Evolutionary conservation across 306 rosid genomes (phyloP).

Genomic region (Echinosophora koreensis): DNA sequence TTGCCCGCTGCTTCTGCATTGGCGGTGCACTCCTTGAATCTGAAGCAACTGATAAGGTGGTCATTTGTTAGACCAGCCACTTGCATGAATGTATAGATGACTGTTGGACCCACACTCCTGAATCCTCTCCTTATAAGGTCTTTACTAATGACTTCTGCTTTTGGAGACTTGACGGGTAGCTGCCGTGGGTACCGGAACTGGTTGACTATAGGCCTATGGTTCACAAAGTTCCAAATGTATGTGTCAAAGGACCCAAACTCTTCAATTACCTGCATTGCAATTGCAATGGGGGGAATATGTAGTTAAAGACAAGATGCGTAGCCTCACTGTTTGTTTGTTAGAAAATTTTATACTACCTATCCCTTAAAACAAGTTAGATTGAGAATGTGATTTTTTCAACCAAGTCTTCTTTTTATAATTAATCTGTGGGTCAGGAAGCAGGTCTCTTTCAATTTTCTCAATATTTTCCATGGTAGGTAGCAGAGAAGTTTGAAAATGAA

Average conservation of each 20-base stretch:
- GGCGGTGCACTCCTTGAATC: conserved; percentile 68
- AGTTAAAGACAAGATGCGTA: neutral
- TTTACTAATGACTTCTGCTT: conserved; percentile 79
- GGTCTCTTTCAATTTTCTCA: conserved; percentile 17
- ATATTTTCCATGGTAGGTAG: conserved; percentile 45
- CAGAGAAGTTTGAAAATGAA: conserved; percentile 50
- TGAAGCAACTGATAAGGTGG: conserved; percentile 78
- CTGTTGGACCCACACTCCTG: conserved; percentile 80
- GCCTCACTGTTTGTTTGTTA: too few relatives aligned
- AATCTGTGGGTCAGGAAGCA: conserved; percentile 45
- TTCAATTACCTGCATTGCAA: conserved; percentile 59
- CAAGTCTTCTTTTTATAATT: conserved; percentile 32
- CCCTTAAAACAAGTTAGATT: conserved; percentile 44
- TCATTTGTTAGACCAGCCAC: conserved; percentile 83
- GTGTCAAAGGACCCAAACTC: conserved; percentile 74
- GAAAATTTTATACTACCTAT: conserved; percentile 25
- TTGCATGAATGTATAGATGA: conserved; percentile 75
- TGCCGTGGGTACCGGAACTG: conserved; percentile 73
- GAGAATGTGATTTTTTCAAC: conserved; percentile 11
- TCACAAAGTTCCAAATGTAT: conserved; percentile 77
- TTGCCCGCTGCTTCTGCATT: conserved; percentile 51
- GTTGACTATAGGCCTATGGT: conserved; percentile 65
- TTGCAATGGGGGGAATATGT: neutral
- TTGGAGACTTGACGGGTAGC: conserved; percentile 76
- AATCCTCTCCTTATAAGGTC: conserved; percentile 77